Evolutionary conservation across 495 filamentous ascomycete species (phyloP).

Genomic region (Penicillium parvum): DNA sequence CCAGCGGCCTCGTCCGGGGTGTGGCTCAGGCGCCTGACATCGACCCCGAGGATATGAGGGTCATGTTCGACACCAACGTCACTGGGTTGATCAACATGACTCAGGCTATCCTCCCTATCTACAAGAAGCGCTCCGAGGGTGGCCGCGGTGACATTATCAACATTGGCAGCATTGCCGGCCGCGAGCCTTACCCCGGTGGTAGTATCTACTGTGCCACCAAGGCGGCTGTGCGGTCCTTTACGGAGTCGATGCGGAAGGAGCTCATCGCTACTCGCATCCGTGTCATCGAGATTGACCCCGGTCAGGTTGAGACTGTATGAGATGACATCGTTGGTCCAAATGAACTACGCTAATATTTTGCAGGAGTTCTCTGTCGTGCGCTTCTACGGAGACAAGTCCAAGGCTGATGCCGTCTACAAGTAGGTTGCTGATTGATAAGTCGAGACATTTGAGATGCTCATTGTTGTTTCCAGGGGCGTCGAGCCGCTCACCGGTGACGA

Average conservation of each 20-base stretch:
- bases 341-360: conserved; percentile 3
- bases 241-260: conserved; percentile 84
- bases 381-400: conserved; percentile 86
- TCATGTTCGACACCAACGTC: conserved; percentile 92
- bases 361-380: conserved; percentile 92
- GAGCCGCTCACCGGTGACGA: conserved; percentile 95
- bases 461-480: conserved; percentile 52
- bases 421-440: conserved; percentile 47
- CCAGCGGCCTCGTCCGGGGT: conserved; percentile 79
- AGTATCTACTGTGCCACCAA: conserved; percentile 97
- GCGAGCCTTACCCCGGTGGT: conserved; percentile 85
- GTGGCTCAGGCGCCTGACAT: conserved; percentile 85
- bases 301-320: conserved; percentile 86
- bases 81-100: conserved; percentile 96
- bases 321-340: neutral
- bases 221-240: conserved; percentile 86
- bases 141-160: conserved; percentile 94
- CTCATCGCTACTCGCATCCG: conserved; percentile 81
- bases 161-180: conserved; percentile 90
- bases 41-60: conserved; percentile 70
- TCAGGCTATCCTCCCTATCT: conserved; percentile 81
- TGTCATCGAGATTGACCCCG: conserved; percentile 90
- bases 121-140: conserved; percentile 72
- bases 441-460: too few species aligned
- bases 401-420: conserved; percentile 95